Evolutionary conservation across 78 protist species (phyloP).

Genomic region (Guillardia theta): DNA sequence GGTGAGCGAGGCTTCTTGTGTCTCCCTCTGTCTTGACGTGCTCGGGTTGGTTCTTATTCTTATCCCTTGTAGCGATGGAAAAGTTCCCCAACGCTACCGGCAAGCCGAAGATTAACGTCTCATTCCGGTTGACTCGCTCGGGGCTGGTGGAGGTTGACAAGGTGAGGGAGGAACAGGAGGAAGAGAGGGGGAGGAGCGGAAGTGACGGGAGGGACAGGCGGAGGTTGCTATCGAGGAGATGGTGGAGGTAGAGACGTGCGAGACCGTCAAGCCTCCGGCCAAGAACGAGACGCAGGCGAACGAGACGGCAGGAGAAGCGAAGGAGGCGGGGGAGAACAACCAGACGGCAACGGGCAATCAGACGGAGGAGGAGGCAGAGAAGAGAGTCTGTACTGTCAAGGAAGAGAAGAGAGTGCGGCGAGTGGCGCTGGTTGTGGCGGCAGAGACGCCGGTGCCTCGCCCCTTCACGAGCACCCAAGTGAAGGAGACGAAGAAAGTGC

Average conservation of each 20-base stretch:
- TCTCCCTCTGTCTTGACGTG: background rate
- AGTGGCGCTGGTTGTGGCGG: background rate
- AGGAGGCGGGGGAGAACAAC: background rate
- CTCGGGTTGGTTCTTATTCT: background rate
- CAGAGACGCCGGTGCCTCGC: background rate
- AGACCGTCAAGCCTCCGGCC: background rate
- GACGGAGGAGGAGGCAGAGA: background rate
- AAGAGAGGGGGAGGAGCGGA: too few species aligned
- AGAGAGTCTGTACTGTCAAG: background rate
- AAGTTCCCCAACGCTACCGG: conserved; percentile 25
- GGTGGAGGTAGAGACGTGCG: conserved; percentile 25
- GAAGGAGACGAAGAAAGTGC: background rate
- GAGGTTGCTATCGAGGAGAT: conserved; percentile 33
- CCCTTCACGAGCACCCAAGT: background rate
- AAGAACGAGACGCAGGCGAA: background rate
- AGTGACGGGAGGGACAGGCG: too few species aligned
- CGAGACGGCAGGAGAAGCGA: background rate
- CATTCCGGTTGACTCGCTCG: background rate
- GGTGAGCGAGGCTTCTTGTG: too few species aligned
- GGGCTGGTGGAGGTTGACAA: conserved; percentile 8
- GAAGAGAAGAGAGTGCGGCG: conserved; percentile 29
- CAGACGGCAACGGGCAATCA: background rate
- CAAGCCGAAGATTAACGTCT: conserved; percentile 7
- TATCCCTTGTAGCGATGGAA: background rate
- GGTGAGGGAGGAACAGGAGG: too few species aligned